A percentile compares a stretch with the other conserved stretches of the same genome.
phyloP scores from a whole-genome alignment of 2,329 filamentous ascomycete genomes.

The Chalara sp. region DNA sequence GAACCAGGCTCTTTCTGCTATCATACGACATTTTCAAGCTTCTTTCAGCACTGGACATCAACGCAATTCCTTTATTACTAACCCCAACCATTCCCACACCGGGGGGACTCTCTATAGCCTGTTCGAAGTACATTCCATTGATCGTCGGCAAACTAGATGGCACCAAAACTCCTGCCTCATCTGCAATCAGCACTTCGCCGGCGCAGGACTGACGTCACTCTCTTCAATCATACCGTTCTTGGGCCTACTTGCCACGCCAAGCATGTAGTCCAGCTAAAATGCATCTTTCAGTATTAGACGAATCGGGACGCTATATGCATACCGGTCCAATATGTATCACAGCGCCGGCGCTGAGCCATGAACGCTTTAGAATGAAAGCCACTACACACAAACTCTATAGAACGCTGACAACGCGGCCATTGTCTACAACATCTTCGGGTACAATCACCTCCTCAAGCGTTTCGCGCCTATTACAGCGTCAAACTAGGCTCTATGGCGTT shows the following conservation, averaged over 20 bases:
- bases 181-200: background rate
- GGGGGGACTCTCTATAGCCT: background rate
- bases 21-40: background rate
- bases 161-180: background rate
- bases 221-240: background rate
- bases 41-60: background rate
- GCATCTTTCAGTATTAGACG: slow-evolving; percentile 11
- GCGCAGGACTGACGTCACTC: background rate
- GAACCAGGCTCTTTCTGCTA: background rate
- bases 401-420: background rate
- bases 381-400: background rate
- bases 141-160: background rate
- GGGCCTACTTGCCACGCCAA: background rate
- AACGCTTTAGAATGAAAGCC: slow-evolving; percentile 2
- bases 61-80: no score
- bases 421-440: background rate
- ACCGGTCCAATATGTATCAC: slow-evolving; percentile 7
- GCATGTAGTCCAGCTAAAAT: slow-evolving; percentile 10
- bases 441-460: background rate
- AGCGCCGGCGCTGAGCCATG: slow-evolving; percentile 6
- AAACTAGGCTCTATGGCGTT: no score
- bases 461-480: no score
- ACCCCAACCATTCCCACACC: background rate
- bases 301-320: slow-evolving; percentile 1
- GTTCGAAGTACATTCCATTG: background rate